Percentiles rank a stretch among this genome's conserved stretches.
phyloP scores from a whole-genome alignment of 441 rosid species.

The Aleurites moluccanus region DNA sequence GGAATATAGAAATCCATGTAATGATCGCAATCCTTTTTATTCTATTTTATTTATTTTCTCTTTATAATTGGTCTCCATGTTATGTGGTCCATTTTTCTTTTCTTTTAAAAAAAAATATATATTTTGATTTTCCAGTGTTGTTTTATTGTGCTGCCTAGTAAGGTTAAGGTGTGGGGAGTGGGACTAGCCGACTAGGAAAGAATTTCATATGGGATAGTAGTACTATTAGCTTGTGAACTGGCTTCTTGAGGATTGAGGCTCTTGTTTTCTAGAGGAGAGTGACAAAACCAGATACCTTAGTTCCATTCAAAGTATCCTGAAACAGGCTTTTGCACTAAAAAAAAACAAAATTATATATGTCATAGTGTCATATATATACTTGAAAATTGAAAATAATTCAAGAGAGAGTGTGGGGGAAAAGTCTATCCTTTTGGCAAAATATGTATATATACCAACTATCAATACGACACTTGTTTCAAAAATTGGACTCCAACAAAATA shows the following conservation, averaged over 20 bases:
- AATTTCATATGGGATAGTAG: conserved; percentile 25
- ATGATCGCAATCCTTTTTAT: background rate
- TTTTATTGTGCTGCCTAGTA: conserved; percentile 6
- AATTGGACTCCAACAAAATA: too few relatives aligned
- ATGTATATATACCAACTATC: too few relatives aligned
- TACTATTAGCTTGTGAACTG: conserved; percentile 26
- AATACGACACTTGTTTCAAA: too few relatives aligned
- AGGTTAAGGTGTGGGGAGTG: conserved; percentile 5
- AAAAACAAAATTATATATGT: background rate
- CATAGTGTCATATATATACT: too few relatives aligned
- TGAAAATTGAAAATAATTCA: too few relatives aligned
- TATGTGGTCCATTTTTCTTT: conserved; percentile 23
- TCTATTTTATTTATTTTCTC: background rate
- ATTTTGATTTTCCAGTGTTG: background rate
- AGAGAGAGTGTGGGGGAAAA: too few relatives aligned
- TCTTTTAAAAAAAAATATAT: background rate
- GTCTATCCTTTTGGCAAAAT: too few relatives aligned
- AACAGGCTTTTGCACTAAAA: background rate
- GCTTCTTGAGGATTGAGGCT: conserved; percentile 10
- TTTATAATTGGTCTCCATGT: background rate
- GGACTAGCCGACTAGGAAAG: background rate
- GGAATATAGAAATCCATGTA: background rate
- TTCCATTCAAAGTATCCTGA: background rate
- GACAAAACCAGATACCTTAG: conserved; percentile 15
- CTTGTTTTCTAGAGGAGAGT: conserved; percentile 23